These are phyloP conservation scores for Antrodiella citrinella DNA, from an alignment of 768 basidiomycete species.

Conservation along the genomic window DNA sequence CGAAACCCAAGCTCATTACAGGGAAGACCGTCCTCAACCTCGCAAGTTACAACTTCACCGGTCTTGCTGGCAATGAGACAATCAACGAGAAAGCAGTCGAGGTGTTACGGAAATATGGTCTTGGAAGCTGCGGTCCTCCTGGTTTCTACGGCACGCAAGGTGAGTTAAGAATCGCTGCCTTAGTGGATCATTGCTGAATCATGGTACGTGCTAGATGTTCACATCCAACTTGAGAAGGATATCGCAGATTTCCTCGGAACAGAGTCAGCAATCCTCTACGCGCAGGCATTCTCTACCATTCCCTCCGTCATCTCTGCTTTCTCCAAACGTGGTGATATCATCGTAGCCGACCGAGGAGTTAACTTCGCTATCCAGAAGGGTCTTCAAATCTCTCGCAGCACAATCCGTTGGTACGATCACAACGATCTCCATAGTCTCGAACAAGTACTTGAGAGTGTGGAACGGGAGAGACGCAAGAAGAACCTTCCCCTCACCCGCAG, in stretches of 20 bases:
- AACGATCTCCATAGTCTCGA: constrained; percentile 90
- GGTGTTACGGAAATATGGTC: constrained; percentile 79
- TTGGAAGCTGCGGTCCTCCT: constrained; percentile 93
- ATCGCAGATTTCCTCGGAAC: constrained; percentile 88
- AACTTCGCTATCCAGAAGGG: constrained; percentile 96
- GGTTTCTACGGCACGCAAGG: constrained; percentile 97
- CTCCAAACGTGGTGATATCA: constrained; percentile 94
- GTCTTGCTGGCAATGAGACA: constrained; percentile 78
- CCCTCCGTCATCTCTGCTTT: constrained; percentile 95
- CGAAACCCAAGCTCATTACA: constrained; percentile 71
- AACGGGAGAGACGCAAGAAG: constrained; percentile 85
- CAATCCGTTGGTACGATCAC: constrained; percentile 93
- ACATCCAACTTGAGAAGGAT: constrained; percentile 80
- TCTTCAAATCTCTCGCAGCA: constrained; percentile 86
- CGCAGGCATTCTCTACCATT: constrained; percentile 88
- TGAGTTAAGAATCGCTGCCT: constrained; percentile 31
- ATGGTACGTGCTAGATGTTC: constrained; percentile 57
- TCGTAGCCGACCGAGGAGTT: constrained; percentile 96
- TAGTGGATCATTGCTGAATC: not conserved
- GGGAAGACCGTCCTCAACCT: constrained; percentile 80
- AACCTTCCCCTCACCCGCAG: constrained; percentile 74
- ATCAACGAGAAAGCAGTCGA: constrained; percentile 84
- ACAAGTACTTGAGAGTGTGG: constrained; percentile 72
- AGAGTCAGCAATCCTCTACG: constrained; percentile 85
- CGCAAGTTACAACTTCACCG: constrained; percentile 87